These are phyloP conservation scores for Aspergillus ochraceoroseus DNA, from an alignment of 2,329 filamentous ascomycete species.

Conservation along the genomic window DNA sequence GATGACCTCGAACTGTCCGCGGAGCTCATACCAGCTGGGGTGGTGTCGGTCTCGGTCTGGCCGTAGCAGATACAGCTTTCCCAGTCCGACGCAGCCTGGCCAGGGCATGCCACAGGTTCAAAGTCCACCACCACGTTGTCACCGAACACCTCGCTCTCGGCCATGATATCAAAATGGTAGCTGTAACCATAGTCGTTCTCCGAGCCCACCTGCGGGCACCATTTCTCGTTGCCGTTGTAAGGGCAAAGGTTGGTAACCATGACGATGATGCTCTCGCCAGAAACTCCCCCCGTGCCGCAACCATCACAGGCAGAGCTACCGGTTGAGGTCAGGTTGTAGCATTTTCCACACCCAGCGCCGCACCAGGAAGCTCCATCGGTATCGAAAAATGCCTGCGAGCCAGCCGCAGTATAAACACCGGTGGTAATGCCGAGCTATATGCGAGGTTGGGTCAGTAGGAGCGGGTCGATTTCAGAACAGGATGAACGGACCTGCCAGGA, in stretches of 20 bases:
- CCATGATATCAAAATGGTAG: constrained; percentile 40
- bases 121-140: constrained; percentile 36
- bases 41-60: constrained; percentile 14
- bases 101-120: constrained; percentile 30
- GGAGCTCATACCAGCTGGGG: constrained; percentile 7
- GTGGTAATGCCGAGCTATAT: constrained; percentile 7
- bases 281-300: constrained; percentile 21
- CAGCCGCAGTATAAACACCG: constrained; percentile 24
- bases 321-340: constrained; percentile 24
- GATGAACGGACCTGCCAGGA: constrained; percentile 26
- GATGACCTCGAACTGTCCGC: background rate
- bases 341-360: constrained; percentile 23
- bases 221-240: constrained; percentile 33
- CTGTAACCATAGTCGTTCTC: constrained; percentile 34
- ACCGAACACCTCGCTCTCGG: constrained; percentile 30
- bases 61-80: constrained; percentile 26
- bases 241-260: constrained; percentile 38
- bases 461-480: background rate
- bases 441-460: background rate
- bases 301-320: constrained; percentile 17
- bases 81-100: constrained; percentile 23
- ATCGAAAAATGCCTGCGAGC: constrained; percentile 24
- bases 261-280: constrained; percentile 23
- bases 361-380: constrained; percentile 22
- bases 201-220: constrained; percentile 33